Evolutionary conservation across 1,284 basidiomycete genomes (phyloP), one percentile per base, ranked within the genome.

Genomic region (Dichomitus squalens): DNA sequence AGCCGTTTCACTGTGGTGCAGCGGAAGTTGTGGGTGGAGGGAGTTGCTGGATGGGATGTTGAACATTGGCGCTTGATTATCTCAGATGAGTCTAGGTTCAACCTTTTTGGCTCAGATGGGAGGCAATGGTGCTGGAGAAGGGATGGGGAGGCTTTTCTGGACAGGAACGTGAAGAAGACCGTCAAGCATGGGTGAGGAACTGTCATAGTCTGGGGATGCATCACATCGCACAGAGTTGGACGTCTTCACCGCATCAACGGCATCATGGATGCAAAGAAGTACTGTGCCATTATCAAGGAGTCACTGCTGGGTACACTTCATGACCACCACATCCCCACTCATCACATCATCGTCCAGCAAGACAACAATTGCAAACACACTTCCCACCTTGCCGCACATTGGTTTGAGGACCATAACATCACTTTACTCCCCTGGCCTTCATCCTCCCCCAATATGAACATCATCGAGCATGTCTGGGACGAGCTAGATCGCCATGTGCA

Each of bases 311-410:
- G 62, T 21, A 68, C 66, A 46, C 62, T 73, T 8, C n/a, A 54
- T 21, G 59, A 73, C 36, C 39, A 64, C 55, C 8, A 53, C n/a
- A n/a, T 66, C 21, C 41, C 40, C 12, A 49, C 20, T 9, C 21
- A 34, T 7, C 29, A 49, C 31, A 41, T 67, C 49, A 1, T 41
- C 9, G 53, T 73, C 56, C 69, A 72, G 48, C 72, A 77, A 36
- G 75, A 77, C 59, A 73, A 73, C 50, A 70, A 76, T 61, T 69
- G 61, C 7, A 77, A 76, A 61, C 72, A 76, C 65, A 74, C 63
- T 25, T 67, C 67, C 11, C 64, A 66, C 33, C 16, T 60, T 6
- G 68, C 66, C 4, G 25, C 53, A 23, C 38, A 53, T 1, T 78
- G 73, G 75, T 73, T 79, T 47, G n/a, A 59, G 16, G 52, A 71